Base-by-base conservation (phyloP, 2,329 filamentous ascomycete genomes). In the Aureobasidium uvarum region DNA sequence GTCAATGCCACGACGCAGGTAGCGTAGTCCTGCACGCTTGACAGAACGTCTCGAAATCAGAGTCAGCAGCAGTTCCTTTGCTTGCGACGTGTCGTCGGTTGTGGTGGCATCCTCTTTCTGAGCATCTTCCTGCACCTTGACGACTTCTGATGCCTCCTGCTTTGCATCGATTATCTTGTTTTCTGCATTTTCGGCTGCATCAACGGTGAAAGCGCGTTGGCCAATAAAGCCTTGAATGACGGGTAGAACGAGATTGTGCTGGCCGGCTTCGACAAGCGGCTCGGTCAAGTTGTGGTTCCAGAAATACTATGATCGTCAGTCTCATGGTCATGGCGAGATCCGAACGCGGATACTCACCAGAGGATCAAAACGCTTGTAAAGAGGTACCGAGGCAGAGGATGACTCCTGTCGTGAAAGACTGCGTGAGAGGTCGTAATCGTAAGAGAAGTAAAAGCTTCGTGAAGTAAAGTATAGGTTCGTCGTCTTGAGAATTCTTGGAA, bases 151-250 rank as follows among this genome's bases (percentile, higher is more conserved):
- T n/a, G 69, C 28, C 31, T 70, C 67, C 25, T 69, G 54, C 4
- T 67, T 68, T 6, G 71, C 67, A 31, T 71, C 72, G 8, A 74
- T 66, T 2, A 72, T 67, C 3, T 71, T 70, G 33, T 73, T 70
- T 68, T 74, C 66, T 68, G 71, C 72, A 66, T 63, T 68, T 11
- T 67, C 62, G 4, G 68, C 69, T 28, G 68, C 65, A 18, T 67
- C 67, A 46, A 76, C 71, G 10, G 87, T 84, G 74, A 99, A 98
- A 2, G 87, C 81, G 68, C 86, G 83, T 76, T 98, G 95, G 1
- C 94, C 94, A 23, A 99, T 86, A 71, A 98, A 99, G 0, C 95
- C 95, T 77, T 98, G 95, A 77, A 99, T 90, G 3, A 99, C 71
- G 1, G 95, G 95, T 25, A 98, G 78, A 1, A 89, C 83, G 63